Conservation (phyloP, 345 rosid genomes). For the Eucalyptus fibrosa region DNA sequence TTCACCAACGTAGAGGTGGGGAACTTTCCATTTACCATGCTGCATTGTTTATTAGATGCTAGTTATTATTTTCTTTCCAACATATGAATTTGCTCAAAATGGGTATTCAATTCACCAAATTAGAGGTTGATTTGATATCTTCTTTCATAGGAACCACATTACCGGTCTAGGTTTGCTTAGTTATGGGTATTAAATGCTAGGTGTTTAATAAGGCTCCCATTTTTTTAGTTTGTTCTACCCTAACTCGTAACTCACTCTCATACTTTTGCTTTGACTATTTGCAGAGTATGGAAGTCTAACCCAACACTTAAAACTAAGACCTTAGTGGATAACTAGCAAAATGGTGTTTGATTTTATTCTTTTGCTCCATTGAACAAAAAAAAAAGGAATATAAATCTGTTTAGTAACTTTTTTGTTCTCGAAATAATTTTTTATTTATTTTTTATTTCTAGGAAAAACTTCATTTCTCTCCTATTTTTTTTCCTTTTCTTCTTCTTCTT, state of each 20-base stretch:
- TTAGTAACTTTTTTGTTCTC: too few species aligned
- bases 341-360: too few species aligned
- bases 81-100: neutral
- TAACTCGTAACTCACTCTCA: too few species aligned
- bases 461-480: too few species aligned
- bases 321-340: too few species aligned
- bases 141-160: neutral
- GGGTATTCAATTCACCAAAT: neutral
- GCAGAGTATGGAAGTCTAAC: rapidly evolving
- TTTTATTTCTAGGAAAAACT: too few species aligned
- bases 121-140: neutral
- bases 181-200: neutral
- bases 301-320: too few species aligned
- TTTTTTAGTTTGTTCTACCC: too few species aligned
- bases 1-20: neutral
- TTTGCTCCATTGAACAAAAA: too few species aligned
- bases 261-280: too few species aligned
- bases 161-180: neutral
- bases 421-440: too few species aligned
- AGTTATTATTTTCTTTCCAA: neutral
- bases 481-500: rapidly evolving
- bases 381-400: too few species aligned
- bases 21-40: neutral
- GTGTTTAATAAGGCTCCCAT: neutral
- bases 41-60: neutral